phyloP scores from a whole-genome alignment of 495 filamentous ascomycete genomes.

The Elaphomyces granulatus region DNA sequence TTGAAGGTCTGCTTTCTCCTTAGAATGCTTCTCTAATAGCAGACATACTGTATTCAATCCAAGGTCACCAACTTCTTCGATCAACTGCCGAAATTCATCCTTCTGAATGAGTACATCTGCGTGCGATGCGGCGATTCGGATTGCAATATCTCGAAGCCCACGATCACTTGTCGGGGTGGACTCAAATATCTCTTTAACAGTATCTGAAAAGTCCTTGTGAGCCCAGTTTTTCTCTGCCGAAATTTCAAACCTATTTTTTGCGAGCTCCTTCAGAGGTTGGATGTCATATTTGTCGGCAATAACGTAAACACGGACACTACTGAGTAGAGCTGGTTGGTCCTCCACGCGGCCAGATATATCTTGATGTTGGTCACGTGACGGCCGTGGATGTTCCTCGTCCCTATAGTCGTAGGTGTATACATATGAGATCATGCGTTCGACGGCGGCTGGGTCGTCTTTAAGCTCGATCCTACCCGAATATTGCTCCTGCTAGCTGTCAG shows the following conservation, averaged over 20 bases:
- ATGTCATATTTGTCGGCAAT: slow-evolving; percentile 26
- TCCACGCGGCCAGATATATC: too few relatives aligned
- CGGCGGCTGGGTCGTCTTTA: slow-evolving; percentile 14
- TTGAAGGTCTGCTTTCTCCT: background rate
- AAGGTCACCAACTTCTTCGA: background rate
- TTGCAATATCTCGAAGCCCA: slow-evolving; percentile 15
- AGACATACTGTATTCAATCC: background rate
- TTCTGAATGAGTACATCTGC: background rate
- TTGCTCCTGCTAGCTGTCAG: too few relatives aligned
- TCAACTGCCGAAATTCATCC: background rate
- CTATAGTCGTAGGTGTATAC: slow-evolving; percentile 12
- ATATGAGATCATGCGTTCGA: slow-evolving; percentile 15
- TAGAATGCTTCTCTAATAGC: background rate
- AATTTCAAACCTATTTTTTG: slow-evolving; percentile 17
- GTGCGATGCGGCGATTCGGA: slow-evolving; percentile 1
- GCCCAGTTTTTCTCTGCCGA: slow-evolving; percentile 4
- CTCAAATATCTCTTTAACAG: slow-evolving; percentile 16
- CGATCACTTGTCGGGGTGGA: slow-evolving; percentile 10
- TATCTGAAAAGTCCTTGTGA: slow-evolving; percentile 9
- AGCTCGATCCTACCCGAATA: slow-evolving; percentile 5
- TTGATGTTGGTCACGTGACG: too few relatives aligned
- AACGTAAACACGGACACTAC: slow-evolving; percentile 18
- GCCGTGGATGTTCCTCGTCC: slow-evolving; percentile 1
- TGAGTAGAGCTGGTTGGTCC: slow-evolving; percentile 1
- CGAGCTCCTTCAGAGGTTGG: slow-evolving; percentile 15